A percentile compares a stretch with the other conserved stretches of the same genome.
These are phyloP conservation scores for Elaeagnus macrophylla DNA, from an alignment of 306 rosid genomes.

Conservation along the genomic window DNA sequence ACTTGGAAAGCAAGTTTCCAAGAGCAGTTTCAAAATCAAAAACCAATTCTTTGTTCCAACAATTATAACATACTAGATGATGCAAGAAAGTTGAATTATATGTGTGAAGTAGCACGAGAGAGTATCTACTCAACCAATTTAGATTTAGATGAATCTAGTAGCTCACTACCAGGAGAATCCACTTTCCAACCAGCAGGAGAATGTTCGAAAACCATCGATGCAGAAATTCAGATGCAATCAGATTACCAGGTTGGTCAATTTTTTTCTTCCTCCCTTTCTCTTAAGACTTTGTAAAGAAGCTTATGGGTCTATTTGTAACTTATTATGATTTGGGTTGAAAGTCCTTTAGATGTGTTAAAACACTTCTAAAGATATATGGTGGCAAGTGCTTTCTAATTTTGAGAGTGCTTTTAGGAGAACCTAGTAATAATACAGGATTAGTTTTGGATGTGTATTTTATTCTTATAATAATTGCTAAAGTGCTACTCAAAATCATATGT, in stretches of 20 bases:
- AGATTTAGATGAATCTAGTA: conserved; percentile 16
- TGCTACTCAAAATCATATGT: no score
- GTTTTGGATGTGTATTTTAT: no score
- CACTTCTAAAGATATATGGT: no score
- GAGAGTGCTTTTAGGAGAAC: no score
- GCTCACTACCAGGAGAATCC: conserved; percentile 20
- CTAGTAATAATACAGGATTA: no score
- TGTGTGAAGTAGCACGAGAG: conserved; percentile 21
- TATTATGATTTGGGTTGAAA: no score
- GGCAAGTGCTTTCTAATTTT: no score
- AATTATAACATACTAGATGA: conserved; percentile 27
- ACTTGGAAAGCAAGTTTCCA: conserved; percentile 26
- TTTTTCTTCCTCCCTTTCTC: conserved; percentile 5
- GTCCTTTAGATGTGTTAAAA: no score
- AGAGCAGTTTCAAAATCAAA: conserved; percentile 15
- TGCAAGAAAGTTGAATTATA: conserved; percentile 20
- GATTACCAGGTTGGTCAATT: conserved; percentile 32
- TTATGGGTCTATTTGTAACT: no score
- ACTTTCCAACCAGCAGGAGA: conserved; percentile 20
- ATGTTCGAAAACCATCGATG: conserved; percentile 29
- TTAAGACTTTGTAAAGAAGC: neutral
- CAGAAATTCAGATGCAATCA: conserved; percentile 22
- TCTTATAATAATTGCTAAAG: no score
- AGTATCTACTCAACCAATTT: conserved; percentile 18
- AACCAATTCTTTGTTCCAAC: conserved; percentile 22